These are phyloP conservation scores for Ananas comosus DNA, from an alignment of 176 grass and related monocot species.

Conservation along the genomic window DNA sequence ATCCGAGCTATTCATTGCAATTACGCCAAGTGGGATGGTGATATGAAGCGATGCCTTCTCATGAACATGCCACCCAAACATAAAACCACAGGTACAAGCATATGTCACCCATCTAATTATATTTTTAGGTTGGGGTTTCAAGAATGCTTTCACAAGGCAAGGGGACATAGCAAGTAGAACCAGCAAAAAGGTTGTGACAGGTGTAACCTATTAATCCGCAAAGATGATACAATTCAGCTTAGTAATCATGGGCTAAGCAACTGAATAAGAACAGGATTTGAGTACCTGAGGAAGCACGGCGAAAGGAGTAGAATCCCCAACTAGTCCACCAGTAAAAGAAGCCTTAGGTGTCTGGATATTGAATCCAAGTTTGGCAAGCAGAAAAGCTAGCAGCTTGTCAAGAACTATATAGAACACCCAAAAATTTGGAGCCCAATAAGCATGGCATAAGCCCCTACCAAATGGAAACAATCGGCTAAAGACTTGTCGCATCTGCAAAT, in stretches of 20 bases:
- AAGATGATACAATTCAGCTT: slow-evolving; percentile 13
- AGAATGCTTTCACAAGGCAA: slow-evolving; percentile 68
- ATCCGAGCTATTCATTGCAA: slow-evolving; percentile 68
- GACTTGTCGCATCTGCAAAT: slow-evolving; percentile 72
- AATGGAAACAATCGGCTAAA: slow-evolving; percentile 81
- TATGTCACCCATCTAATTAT: slow-evolving; percentile 82
- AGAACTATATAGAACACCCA: slow-evolving; percentile 94
- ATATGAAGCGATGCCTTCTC: slow-evolving; percentile 98
- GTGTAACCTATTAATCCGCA: slow-evolving; percentile 52
- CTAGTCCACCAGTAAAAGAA: slow-evolving; percentile 80
- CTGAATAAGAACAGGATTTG: background rate
- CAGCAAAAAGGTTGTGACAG: slow-evolving; percentile 64
- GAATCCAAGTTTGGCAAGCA: slow-evolving; percentile 62
- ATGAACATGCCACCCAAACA: slow-evolving; percentile 97
- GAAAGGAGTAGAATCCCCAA: slow-evolving; percentile 81
- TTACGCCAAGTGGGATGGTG: slow-evolving; percentile 53
- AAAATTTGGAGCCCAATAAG: slow-evolving; percentile 92
- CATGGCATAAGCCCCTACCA: slow-evolving; percentile 87
- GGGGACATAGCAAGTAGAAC: slow-evolving; percentile 72
- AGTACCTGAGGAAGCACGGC: slow-evolving; percentile 79
- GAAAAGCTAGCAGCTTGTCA: slow-evolving; percentile 73
- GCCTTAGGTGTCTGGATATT: slow-evolving; percentile 55
- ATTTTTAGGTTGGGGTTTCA: slow-evolving; percentile 59
- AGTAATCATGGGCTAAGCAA: background rate
- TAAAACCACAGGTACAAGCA: slow-evolving; percentile 81